phyloP scores from a whole-genome alignment of 768 basidiomycete species.

The Amanita pseudoporphyria region DNA sequence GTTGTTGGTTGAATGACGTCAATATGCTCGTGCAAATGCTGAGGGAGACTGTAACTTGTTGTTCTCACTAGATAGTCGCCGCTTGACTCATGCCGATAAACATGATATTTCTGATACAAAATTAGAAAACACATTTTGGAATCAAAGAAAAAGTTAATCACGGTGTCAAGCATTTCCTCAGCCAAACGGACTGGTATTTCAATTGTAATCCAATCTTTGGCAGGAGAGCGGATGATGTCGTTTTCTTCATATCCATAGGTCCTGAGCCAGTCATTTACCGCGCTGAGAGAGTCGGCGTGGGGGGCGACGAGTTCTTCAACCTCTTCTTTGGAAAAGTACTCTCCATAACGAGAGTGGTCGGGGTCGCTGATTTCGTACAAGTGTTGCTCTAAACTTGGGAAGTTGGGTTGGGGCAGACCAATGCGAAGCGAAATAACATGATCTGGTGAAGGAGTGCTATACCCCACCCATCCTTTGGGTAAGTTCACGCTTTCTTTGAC shows the following conservation, averaged over 20 bases:
- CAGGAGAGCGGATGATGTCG: slow-evolving; percentile 45
- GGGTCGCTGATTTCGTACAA: slow-evolving; percentile 54
- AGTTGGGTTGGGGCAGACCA: slow-evolving; percentile 44
- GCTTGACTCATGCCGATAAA: slow-evolving; percentile 45
- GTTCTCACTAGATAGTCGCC: slow-evolving; percentile 55
- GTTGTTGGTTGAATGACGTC: slow-evolving; percentile 70
- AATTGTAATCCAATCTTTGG: slow-evolving; percentile 61
- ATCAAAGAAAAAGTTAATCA: slow-evolving; percentile 20
- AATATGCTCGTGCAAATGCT: slow-evolving; percentile 45
- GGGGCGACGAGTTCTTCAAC: slow-evolving; percentile 56
- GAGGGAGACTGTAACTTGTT: slow-evolving; percentile 60
- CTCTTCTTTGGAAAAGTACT: slow-evolving; percentile 53
- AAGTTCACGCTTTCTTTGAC: slow-evolving; percentile 39
- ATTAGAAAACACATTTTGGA: no score
- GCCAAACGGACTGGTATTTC: slow-evolving; percentile 47
- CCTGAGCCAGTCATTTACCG: slow-evolving; percentile 54
- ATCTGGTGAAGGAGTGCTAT: slow-evolving; percentile 30
- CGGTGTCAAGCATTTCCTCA: slow-evolving; percentile 66
- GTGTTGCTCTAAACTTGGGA: slow-evolving; percentile 37
- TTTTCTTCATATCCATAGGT: slow-evolving; percentile 42
- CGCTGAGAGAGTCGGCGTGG: slow-evolving; percentile 36
- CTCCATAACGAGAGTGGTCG: slow-evolving; percentile 41
- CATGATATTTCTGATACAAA: slow-evolving; percentile 42
- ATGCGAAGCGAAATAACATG: slow-evolving; percentile 48
- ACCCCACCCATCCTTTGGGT: slow-evolving; percentile 35